Conservation (phyloP, 2,329 filamentous ascomycete genomes). For the Arachnomyces sp. region DNA sequence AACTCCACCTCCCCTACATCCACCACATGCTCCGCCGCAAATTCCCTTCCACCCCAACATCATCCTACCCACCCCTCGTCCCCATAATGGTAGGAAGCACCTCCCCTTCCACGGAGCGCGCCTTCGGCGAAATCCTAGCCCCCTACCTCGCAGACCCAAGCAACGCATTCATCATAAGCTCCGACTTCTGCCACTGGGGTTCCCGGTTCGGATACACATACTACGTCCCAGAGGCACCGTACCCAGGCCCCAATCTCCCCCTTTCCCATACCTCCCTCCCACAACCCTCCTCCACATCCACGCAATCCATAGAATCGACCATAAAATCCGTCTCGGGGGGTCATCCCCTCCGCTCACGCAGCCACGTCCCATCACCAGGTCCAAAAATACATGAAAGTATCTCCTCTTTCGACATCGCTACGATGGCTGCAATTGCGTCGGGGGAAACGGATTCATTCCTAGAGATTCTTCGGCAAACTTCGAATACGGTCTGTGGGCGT, state of each 20-base stretch:
- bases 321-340: conserved; percentile 24
- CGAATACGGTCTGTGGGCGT: conserved; percentile 87
- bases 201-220: conserved; percentile 72
- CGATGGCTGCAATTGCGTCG: conserved; percentile 75
- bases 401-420: conserved; percentile 64
- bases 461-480: conserved; percentile 58
- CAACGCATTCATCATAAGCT: conserved; percentile 81
- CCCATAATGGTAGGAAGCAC: conserved; percentile 82
- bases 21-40: conserved; percentile 62
- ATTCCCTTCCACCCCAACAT: conserved; percentile 39
- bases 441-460: conserved; percentile 65
- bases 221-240: conserved; percentile 52
- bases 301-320: conserved; percentile 19
- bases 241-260: conserved; percentile 27
- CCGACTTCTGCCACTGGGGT: conserved; percentile 98
- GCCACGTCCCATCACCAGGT: conserved; percentile 23
- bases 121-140: conserved; percentile 61
- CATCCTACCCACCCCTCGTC: conserved; percentile 63
- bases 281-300: conserved; percentile 24
- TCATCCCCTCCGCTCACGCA: conserved; percentile 21
- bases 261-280: conserved; percentile 36
- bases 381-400: conserved; percentile 77
- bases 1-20: conserved; percentile 94
- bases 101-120: conserved; percentile 54
- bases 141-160: conserved; percentile 65